A percentile compares a stretch with the other conserved stretches of the same genome.
Evolutionary conservation across 306 rosid species (phyloP).

Genomic region (Lathyrus aphaca): DNA sequence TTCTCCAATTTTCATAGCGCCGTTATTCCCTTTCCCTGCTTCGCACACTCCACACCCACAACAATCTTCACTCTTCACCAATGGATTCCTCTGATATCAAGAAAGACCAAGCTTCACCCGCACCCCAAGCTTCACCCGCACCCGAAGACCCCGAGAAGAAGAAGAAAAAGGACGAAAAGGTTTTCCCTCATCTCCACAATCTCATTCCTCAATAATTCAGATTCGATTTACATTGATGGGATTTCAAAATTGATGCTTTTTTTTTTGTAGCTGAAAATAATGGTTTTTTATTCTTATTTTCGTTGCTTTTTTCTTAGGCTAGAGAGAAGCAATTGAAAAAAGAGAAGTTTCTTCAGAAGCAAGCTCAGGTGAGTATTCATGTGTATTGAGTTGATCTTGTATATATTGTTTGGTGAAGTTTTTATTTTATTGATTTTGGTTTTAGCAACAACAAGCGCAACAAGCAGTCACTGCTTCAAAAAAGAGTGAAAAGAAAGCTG

Average conservation of each 20-base stretch:
- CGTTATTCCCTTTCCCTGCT: conserved; percentile 10
- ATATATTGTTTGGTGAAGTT: background rate
- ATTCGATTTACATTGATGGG: conserved; percentile 15
- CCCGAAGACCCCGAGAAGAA: conserved; percentile 88
- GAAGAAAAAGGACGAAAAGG: conserved; percentile 95
- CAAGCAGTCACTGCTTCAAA: conserved; percentile 61
- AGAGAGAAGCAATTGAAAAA: conserved; percentile 89
- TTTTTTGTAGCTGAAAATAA: background rate
- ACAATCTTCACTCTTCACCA: conserved; percentile 18
- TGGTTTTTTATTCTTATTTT: background rate
- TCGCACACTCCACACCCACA: conserved; percentile 23
- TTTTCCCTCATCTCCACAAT: background rate
- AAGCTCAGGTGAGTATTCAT: conserved; percentile 67
- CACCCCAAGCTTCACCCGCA: conserved; percentile 56
- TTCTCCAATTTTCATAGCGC: conserved; percentile 6
- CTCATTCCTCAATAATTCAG: background rate
- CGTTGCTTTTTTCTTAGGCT: conserved; percentile 54
- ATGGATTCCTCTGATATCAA: conserved; percentile 45
- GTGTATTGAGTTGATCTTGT: conserved; percentile 21
- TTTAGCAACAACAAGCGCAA: conserved; percentile 81
- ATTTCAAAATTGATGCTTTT: background rate
- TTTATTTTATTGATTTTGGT: conserved; percentile 1
- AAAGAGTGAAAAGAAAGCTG: conserved; percentile 77
- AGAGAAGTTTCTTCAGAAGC: conserved; percentile 69
- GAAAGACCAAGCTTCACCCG: conserved; percentile 44